Base-by-base conservation (phyloP, 495 filamentous ascomycete species). In the Trichocladium uniseriatum region DNA sequence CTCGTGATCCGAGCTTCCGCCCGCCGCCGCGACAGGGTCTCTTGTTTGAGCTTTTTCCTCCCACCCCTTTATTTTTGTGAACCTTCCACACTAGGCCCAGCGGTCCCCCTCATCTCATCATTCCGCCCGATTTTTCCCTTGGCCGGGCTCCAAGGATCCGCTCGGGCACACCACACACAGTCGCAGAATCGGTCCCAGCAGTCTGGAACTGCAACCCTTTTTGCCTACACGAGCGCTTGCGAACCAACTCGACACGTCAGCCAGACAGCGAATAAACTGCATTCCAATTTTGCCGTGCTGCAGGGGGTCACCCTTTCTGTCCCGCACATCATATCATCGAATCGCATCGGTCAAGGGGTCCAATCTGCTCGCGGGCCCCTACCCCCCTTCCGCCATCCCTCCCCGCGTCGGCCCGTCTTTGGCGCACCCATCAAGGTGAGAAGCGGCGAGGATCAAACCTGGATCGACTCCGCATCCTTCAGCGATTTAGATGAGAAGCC, bases 111-210 rank as follows among this genome's bases (percentile, higher is more conserved):
- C 38, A 10, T 18, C 19, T n/a, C 7, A 3, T 3, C 9, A 2
- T 19, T 16, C 7, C n/a, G 3, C 2, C 6, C n/a, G 10, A 11
- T 35, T 2, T 35, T 6, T 11, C 10, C 13, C 43, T n/a, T 16
- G 10, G 37, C 24, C 37, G 24, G 19, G 21, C 24, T 14, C 39
- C 34, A 15, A 29, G 16, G 18, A 7, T 15, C 38, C 38, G 20
- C 20, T 24, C 8, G 31, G 36, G 45, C 42, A 27, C 35, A 38
- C 21, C 32, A 35, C 24, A 16, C 39, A 29, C 38, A 43, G 43
- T 35, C 43, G 43, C 41, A 38, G 21, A 31, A 31, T 27, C n/a
- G 6, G 51, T 43, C 43, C 51, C 51, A 38, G 44, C 51, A 43
- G 44, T 27, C 19, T 19, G 49, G 49, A 45, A 51, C 42, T 22